Evolutionary conservation across 768 basidiomycete genomes (phyloP), one percentile per base, ranked within the genome.

Genomic region (Suillus lakei): DNA sequence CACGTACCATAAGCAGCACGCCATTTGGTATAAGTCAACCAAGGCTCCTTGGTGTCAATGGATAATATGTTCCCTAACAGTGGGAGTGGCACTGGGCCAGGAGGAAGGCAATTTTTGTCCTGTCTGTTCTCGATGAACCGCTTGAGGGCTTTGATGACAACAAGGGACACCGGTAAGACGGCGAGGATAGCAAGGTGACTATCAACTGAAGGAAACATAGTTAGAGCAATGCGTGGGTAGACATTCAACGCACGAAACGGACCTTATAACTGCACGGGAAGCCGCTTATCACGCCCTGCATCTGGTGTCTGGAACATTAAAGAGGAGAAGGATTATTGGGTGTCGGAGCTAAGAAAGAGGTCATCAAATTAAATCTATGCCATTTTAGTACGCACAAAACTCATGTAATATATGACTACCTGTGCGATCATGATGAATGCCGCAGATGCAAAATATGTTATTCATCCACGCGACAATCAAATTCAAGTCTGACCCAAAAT

Each of bases 41-140:
- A 77, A 54, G 73, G 74, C n/a, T 71, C 68, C 1, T 64, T 63
- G 66, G 44, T 72, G 16, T 80, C 76, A 48, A 84, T 72, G 69
- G 84, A 79, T 54, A 79, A 76, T 41, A 86, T 63, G 70, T 85
- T 83, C 8, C 85, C 85, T 39, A 86, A 65, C 43, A 86, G 59
- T 15, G 84, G 84, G 21, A 78, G 72, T 7, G 79, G 78, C 43
- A 71, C 76, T 4, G 85, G 86, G 12, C 86, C 86, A 58, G 85
- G 85, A 12, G 84, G 85, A 44, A 77, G 79, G 68, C 61, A 32
- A 16, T 15, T 15, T 6, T 28, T 51, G 28, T 28, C 9, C 15
- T 16, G 26, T 51, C 26, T 28, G 2, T 28, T 51, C 26, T 16
- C 1, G 4, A 28, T 18, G 16, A 28, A 28, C 26, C 50, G 8